phyloP scores from a whole-genome alignment of 345 rosid species.

The Orychophragmus violaceus region DNA sequence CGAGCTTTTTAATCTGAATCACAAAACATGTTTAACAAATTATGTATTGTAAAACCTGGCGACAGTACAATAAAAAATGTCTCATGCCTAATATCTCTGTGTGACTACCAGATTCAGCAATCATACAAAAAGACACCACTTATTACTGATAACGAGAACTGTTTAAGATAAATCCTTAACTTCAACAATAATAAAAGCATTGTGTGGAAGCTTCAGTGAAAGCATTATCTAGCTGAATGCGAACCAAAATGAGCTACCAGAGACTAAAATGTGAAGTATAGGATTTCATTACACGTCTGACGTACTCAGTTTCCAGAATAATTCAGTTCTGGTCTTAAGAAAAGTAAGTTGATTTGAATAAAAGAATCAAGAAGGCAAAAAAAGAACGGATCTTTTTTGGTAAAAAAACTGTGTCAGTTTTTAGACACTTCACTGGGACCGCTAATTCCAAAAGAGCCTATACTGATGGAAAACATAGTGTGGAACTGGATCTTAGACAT shows the following conservation, averaged over 20 bases:
- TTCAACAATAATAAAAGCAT: conserved; percentile 3
- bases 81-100: background rate
- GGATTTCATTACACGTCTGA: background rate
- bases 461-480: background rate
- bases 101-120: conserved; percentile 6
- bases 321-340: background rate
- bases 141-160: background rate
- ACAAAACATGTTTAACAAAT: conserved; percentile 11
- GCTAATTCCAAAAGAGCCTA: background rate
- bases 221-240: background rate
- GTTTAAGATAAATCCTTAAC: conserved; percentile 6
- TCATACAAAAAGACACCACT: background rate
- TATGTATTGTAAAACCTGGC: background rate
- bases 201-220: background rate
- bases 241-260: conserved; percentile 8
- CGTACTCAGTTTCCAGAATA: background rate
- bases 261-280: background rate
- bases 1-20: conserved; percentile 81
- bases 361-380: background rate
- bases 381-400: background rate
- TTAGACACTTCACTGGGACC: background rate
- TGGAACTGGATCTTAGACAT: background rate
- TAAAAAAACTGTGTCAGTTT: background rate
- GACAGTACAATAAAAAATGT: background rate
- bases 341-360: background rate